A percentile compares a stretch with the other conserved stretches of the same genome.
Conservation (phyloP, 2,329 filamentous ascomycete genomes). For the Penicillium digitatum region DNA sequence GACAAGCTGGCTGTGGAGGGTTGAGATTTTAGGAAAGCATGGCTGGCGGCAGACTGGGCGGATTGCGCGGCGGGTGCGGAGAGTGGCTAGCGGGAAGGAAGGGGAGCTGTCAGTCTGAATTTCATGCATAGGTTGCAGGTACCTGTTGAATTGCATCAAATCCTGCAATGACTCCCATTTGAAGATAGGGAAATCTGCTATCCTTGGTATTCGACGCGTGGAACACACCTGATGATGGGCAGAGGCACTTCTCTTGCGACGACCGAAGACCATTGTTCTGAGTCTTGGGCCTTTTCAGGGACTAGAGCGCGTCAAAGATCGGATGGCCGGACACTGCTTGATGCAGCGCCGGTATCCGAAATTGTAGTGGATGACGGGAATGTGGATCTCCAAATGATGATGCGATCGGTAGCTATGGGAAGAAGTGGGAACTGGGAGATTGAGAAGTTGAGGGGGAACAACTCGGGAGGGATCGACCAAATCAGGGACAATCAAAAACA, state of each 20-base stretch:
- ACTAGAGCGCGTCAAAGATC: not conserved
- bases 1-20: conserved; percentile 66
- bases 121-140: conserved; percentile 8
- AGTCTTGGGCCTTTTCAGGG: not conserved
- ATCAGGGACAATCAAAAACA: not conserved
- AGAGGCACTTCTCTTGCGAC: conserved; percentile 36
- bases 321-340: conserved; percentile 23
- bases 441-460: conserved; percentile 5
- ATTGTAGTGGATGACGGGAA: conserved; percentile 14
- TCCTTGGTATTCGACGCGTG: not conserved
- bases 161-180: not conserved
- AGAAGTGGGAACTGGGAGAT: not conserved
- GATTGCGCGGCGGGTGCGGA: conserved; percentile 64
- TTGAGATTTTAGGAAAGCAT: conserved; percentile 70
- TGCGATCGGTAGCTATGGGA: not conserved
- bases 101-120: conserved; percentile 12
- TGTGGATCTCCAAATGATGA: conserved; percentile 6
- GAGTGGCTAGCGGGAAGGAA: conserved; percentile 51
- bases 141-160: conserved; percentile 2
- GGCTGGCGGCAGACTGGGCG: conserved; percentile 74
- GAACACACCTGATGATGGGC: conserved; percentile 40
- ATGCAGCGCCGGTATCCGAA: conserved; percentile 24
- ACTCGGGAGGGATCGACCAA: not conserved
- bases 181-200: not conserved
- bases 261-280: conserved; percentile 38